phyloP scores from a whole-genome alignment of 169 alveolate species.

The Plasmodium knowlesi region DNA sequence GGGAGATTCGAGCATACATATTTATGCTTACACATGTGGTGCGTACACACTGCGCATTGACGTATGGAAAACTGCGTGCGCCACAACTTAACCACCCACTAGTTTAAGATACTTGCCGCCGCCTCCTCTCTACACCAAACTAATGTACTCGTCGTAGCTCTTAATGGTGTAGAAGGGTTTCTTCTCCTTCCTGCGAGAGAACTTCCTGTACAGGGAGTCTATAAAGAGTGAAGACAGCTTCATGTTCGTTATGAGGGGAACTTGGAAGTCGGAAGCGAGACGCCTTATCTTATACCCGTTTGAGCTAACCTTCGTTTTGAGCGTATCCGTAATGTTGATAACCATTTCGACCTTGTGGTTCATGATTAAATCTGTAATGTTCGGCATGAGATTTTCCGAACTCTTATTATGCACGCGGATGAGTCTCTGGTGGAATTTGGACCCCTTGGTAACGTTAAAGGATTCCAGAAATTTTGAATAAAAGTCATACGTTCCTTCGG shows the following conservation, averaged over 20 bases:
- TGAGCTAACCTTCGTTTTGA: constrained; percentile 74
- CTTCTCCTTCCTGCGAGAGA: constrained; percentile 76
- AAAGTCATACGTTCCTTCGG: constrained; percentile 83
- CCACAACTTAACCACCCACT: not conserved
- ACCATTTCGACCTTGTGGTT: constrained; percentile 81
- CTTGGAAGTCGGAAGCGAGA: constrained; percentile 81
- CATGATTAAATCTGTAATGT: constrained; percentile 76
- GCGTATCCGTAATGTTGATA: constrained; percentile 79
- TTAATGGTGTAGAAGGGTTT: constrained; percentile 79
- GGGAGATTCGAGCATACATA: not conserved
- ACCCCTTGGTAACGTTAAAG: constrained; percentile 23
- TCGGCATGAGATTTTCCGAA: constrained; percentile 57
- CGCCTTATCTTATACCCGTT: constrained; percentile 84
- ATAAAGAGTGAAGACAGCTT: constrained; percentile 80
- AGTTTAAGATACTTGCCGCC: not conserved
- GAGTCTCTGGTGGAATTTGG: constrained; percentile 75
- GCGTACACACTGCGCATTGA: not conserved
- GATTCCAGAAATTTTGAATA: constrained; percentile 67
- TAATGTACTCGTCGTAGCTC: constrained; percentile 82
- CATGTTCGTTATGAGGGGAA: constrained; percentile 76
- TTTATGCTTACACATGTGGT: not conserved
- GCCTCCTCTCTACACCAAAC: constrained; percentile 13
- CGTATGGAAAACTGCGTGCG: not conserved
- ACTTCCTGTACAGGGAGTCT: constrained; percentile 80
- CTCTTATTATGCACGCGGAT: constrained; percentile 75